Base-by-base conservation (phyloP, 768 basidiomycete species). In the Tulasnella calospora region DNA sequence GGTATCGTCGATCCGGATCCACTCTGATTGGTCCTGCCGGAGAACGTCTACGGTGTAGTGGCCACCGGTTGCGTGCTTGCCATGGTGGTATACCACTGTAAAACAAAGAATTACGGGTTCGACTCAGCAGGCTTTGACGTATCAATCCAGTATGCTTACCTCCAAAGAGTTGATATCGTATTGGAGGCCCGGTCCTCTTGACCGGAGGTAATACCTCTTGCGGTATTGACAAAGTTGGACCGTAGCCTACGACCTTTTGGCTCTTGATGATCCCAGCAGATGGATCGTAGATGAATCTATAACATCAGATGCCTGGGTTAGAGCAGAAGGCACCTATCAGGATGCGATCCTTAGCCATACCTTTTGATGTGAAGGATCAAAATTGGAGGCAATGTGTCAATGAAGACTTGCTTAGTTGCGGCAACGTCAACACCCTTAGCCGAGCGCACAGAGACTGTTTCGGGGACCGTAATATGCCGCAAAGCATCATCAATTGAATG, bases 1-100 rank as follows among this genome's bases (percentile, higher is more conserved):
- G 84, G 98, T 96, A 82, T 98, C 97, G 83, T 99, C 96, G 75
- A 98, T 92, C 73, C 96, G 91, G 79, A 98, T 87, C 97, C 97
- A 98, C 78, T 93, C 90, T 7, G 88, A 86, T 1, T 87, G 85
- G 76, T 88, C 87, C 47, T 84, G 36, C 82, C 81, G 77, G 2
- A 96, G 86, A 13, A 96, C 92, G 81, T 95, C 93, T 71, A 97
- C 89, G 2, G 96, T 99, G 85, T 98, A 99, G 84, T 98, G 97
- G 0, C 97, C 97, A 3, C 96, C 95, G 0, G 92, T 91, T 0
- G 97, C 95, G 9, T 94, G 93, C 38, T 88, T 86, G 2, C 97
- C 97, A 81, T 99, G 96, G 83, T 99, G 97, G 84, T 98, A 98
- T 17, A 98, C 85, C 12, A 91, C 97, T 94, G 38, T 41, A 55